phyloP scores from a whole-genome alignment of 2,329 filamentous ascomycete genomes.

The Fusarium siculi region DNA sequence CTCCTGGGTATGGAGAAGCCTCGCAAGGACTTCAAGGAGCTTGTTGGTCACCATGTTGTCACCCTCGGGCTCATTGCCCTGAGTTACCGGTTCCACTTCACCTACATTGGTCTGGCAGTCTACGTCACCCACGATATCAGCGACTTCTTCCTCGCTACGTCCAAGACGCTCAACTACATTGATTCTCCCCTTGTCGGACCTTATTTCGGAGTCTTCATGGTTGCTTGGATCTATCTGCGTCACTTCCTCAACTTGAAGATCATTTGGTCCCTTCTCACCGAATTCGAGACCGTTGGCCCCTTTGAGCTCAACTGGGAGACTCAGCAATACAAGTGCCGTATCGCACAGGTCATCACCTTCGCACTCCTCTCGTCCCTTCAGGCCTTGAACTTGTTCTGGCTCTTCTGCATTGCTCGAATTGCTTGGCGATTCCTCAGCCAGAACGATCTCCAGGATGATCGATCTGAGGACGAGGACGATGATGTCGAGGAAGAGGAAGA shows the following conservation, averaged over 20 bases:
- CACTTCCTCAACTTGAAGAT: constrained; percentile 86
- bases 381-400: constrained; percentile 83
- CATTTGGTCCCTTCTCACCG: constrained; percentile 78
- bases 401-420: constrained; percentile 80
- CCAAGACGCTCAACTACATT: constrained; percentile 91
- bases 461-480: constrained; percentile 74
- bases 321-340: constrained; percentile 79
- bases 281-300: constrained; percentile 79
- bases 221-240: constrained; percentile 87
- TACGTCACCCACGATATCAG: constrained; percentile 96
- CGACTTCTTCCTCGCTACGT: constrained; percentile 95
- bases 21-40: constrained; percentile 93
- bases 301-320: constrained; percentile 81
- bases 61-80: constrained; percentile 84
- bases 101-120: constrained; percentile 91
- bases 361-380: constrained; percentile 74
- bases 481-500: constrained; percentile 61
- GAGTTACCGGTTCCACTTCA: constrained; percentile 97
- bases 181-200: constrained; percentile 81
- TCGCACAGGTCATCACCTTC: constrained; percentile 75
- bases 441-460: constrained; percentile 73
- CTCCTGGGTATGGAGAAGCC: constrained; percentile 90
- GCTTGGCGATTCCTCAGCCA: constrained; percentile 75
- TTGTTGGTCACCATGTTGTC: constrained; percentile 91
- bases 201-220: constrained; percentile 86